Percentiles rank a stretch among this genome's conserved stretches.
phyloP scores from a whole-genome alignment of 768 basidiomycete species.

The Leucocoprinus leucothites region DNA sequence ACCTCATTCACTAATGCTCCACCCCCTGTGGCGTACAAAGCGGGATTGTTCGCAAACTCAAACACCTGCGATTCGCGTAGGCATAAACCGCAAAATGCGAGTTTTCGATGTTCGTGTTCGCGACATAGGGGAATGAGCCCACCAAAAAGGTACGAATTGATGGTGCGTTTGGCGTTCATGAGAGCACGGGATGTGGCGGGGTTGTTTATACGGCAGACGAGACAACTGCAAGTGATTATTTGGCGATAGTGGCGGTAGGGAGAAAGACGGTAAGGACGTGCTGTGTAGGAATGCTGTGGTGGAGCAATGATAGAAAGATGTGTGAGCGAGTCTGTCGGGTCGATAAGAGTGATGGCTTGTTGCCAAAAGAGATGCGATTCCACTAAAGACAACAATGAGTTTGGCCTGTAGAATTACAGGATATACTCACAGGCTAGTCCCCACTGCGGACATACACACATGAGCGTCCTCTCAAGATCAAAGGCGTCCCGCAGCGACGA shows the following conservation, averaged over 20 bases:
- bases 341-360: slow-evolving; percentile 57
- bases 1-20: slow-evolving; percentile 20
- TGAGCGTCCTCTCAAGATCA: slow-evolving; percentile 55
- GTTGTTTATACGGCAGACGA: slow-evolving; percentile 67
- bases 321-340: slow-evolving; percentile 56
- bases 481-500: slow-evolving; percentile 58
- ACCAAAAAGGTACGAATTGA: slow-evolving; percentile 40
- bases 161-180: slow-evolving; percentile 40
- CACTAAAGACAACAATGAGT: slow-evolving; percentile 35
- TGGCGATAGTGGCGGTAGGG: slow-evolving; percentile 63
- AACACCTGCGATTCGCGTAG: slow-evolving; percentile 55
- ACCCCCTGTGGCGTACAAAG: slow-evolving; percentile 14
- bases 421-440: slow-evolving; percentile 49
- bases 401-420: neutral
- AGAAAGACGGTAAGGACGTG: slow-evolving; percentile 38
- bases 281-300: slow-evolving; percentile 27
- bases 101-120: slow-evolving; percentile 55
- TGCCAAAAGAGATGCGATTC: slow-evolving; percentile 71
- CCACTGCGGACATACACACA: slow-evolving; percentile 64
- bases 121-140: slow-evolving; percentile 53
- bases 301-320: slow-evolving; percentile 46
- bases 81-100: slow-evolving; percentile 64
- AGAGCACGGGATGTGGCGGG: slow-evolving; percentile 52
- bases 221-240: slow-evolving; percentile 52
- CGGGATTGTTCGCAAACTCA: slow-evolving; percentile 26